A percentile compares a stretch with the other conserved stretches of the same genome.
These are phyloP conservation scores for Ammopiptanthus mongolicus DNA, from an alignment of 306 rosid genomes.

Conservation along the genomic window DNA sequence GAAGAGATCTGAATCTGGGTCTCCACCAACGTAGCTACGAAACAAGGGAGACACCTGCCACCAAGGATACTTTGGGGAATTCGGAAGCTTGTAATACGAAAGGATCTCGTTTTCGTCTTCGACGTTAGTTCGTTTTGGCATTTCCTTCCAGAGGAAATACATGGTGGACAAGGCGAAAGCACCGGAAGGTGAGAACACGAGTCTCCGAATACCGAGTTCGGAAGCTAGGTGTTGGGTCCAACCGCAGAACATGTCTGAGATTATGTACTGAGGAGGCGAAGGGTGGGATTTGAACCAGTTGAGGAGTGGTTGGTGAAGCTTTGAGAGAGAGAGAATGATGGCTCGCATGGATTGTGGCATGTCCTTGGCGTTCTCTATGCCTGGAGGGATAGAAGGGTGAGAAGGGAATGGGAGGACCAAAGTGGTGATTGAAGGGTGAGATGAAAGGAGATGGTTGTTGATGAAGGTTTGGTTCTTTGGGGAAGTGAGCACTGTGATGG, in stretches of 20 bases:
- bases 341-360: background rate
- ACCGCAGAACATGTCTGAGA: slow-evolving; percentile 53
- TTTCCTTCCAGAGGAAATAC: slow-evolving; percentile 17
- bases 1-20: slow-evolving; percentile 15
- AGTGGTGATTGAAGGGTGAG: slow-evolving; percentile 15
- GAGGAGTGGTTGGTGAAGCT: slow-evolving; percentile 26
- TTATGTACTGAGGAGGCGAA: slow-evolving; percentile 29
- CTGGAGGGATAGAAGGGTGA: slow-evolving; percentile 38
- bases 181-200: slow-evolving; percentile 44
- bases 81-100: slow-evolving; percentile 20
- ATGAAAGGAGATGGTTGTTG: slow-evolving; percentile 7
- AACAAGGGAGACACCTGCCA: slow-evolving; percentile 48
- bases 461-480: slow-evolving; percentile 15
- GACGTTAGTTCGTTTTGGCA: background rate
- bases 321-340: slow-evolving; percentile 28
- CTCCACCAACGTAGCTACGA: slow-evolving; percentile 24
- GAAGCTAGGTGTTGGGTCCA: slow-evolving; percentile 49
- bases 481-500: slow-evolving; percentile 26
- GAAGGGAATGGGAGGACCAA: slow-evolving; percentile 41
- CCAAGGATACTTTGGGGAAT: slow-evolving; percentile 52
- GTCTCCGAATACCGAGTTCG: slow-evolving; percentile 26
- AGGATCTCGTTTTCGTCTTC: slow-evolving; percentile 30
- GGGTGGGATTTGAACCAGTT: slow-evolving; percentile 27
- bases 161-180: slow-evolving; percentile 37
- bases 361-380: slow-evolving; percentile 45